A percentile compares a stretch with the other conserved stretches of the same genome.
Evolutionary conservation across 805 yeast species (phyloP).

Genomic region (Torulaspora franciscae): DNA sequence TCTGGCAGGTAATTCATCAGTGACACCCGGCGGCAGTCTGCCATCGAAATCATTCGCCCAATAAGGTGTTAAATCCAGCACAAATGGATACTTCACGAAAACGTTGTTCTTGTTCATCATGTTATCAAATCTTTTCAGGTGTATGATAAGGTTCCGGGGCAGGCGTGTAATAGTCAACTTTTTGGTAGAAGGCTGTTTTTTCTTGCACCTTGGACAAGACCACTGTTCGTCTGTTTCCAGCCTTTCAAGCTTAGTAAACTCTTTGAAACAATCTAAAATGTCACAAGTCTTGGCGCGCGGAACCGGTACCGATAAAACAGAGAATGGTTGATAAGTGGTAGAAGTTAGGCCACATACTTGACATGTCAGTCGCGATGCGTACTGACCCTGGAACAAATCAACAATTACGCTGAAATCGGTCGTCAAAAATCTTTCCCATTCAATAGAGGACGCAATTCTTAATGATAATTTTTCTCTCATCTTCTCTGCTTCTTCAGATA

Average conservation of each 20-base stretch:
- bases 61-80: slow-evolving; percentile 60
- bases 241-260: slow-evolving; percentile 69
- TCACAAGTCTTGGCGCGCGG: slow-evolving; percentile 44
- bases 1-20: slow-evolving; percentile 49
- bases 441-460: slow-evolving; percentile 77
- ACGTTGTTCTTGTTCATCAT: slow-evolving; percentile 50
- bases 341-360: slow-evolving; percentile 68
- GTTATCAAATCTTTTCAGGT: slow-evolving; percentile 71
- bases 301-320: slow-evolving; percentile 74
- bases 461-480: slow-evolving; percentile 67
- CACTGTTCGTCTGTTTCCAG: slow-evolving; percentile 77
- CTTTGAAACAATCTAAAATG: slow-evolving; percentile 65
- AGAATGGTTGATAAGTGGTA: slow-evolving; percentile 80
- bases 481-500: slow-evolving; percentile 66
- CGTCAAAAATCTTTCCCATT: slow-evolving; percentile 84
- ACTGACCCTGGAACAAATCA: slow-evolving; percentile 85
- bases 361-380: slow-evolving; percentile 72
- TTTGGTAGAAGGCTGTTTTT: slow-evolving; percentile 59
- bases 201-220: slow-evolving; percentile 75
- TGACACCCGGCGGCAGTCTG: slow-evolving; percentile 20
- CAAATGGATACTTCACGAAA: slow-evolving; percentile 62
- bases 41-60: slow-evolving; percentile 44
- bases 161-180: slow-evolving; percentile 67
- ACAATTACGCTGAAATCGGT: slow-evolving; percentile 76
- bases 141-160: slow-evolving; percentile 76